phyloP scores from a whole-genome alignment of 208 protist species.

The Crithidia expoeki region DNA sequence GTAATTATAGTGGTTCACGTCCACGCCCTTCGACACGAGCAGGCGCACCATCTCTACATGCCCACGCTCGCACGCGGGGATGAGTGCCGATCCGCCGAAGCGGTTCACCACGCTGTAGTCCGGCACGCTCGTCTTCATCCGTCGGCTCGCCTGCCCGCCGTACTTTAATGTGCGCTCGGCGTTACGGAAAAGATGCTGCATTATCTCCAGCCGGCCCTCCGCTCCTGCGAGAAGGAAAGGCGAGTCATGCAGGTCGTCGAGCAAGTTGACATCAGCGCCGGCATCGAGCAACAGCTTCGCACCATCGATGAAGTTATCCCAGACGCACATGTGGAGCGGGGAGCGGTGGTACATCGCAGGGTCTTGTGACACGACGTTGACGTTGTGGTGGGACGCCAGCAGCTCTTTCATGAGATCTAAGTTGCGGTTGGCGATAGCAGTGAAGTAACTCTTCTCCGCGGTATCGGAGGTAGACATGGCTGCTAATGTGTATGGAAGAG shows the following conservation, averaged over 20 bases:
- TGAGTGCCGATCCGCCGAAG: constrained; percentile 42
- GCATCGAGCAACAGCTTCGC: constrained; percentile 51
- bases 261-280: constrained; percentile 55
- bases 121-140: constrained; percentile 41
- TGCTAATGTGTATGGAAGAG: not conserved
- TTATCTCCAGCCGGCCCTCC: constrained; percentile 52
- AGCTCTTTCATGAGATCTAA: constrained; percentile 32
- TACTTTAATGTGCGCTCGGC: constrained; percentile 32
- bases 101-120: constrained; percentile 49
- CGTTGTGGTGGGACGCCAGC: constrained; percentile 35
- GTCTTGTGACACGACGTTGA: constrained; percentile 36
- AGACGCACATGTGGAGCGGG: constrained; percentile 58
- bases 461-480: constrained; percentile 9
- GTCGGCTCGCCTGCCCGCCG: constrained; percentile 16
- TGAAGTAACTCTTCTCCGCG: constrained; percentile 36
- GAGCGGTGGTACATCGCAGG: constrained; percentile 43
- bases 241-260: constrained; percentile 62
- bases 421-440: constrained; percentile 38
- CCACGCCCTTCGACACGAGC: constrained; percentile 38
- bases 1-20: constrained; percentile 57
- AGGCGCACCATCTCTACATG: constrained; percentile 50
- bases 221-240: constrained; percentile 53
- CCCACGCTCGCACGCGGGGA: constrained; percentile 57
- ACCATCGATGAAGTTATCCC: constrained; percentile 48
- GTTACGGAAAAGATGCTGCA: constrained; percentile 48